Base-by-base conservation (phyloP, 2,329 filamentous ascomycete species). In the Diaporthe citri region DNA sequence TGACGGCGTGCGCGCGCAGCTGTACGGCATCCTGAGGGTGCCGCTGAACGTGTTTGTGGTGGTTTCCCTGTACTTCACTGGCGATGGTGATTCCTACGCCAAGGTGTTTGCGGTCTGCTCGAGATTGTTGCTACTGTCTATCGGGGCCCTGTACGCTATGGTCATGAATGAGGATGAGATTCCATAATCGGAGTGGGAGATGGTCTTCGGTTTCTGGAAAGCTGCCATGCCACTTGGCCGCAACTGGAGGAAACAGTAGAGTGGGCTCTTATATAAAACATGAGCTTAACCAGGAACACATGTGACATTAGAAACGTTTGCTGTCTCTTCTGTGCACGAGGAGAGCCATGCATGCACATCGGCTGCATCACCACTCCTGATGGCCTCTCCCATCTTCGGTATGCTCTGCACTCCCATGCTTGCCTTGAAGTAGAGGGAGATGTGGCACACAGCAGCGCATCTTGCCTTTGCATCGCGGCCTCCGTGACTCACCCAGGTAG, bases 1-100 rank as follows among this genome's bases (percentile, higher is more conserved):
- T 1, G 89, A 91, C 78, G 86, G 84, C 3, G 84, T 87, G 10
- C 82, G 89, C 57, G 88, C 87, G 8, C 87, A 87, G 77, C 85
- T 90, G 8, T 91, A 91, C 77, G 87, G 86, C 1, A 82, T 90
- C 66, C 79, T 91, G 78, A 84, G 89, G 51, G 84, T 92, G 20
- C 90, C 90, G 15, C 81, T 92, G 76, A 92, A 92, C 78, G 76
- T 88, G 22, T 90, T 90, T 78, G 88, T 91, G 2, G 86, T 90
- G 13, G 82, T 86, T 8, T 86, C 88, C 17, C 79, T 90, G 73
- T 79, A 84, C 36, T 78, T 87, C 43, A 82, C 82, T 20, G 78
- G 80, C 7, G 80, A 81, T 48, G 79, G 79, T 4, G 77, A 78
- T 22, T 79, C 78, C 6, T 80, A 78, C 41, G 79, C 73, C 28